Base-by-base conservation (phyloP, 1,284 basidiomycete genomes). In the Marasmius fiardii region DNA sequence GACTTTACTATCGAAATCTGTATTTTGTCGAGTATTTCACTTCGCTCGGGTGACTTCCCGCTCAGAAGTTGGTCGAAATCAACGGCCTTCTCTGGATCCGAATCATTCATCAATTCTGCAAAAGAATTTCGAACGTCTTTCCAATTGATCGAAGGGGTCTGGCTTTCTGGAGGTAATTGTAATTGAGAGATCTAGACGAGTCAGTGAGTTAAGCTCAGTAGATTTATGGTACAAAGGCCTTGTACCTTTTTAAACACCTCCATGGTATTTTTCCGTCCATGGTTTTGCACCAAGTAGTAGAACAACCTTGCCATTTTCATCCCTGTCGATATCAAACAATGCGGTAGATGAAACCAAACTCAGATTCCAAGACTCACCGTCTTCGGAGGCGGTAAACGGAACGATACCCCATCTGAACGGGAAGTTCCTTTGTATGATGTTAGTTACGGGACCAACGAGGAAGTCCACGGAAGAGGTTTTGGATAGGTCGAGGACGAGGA, bases 371-470 rank as follows among this genome's bases (percentile, higher is more conserved):
- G 10, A 70, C 78, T 55, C 58, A 78, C 86, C 76, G 39, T 85
- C 80, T 14, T 82, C 80, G 0, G 76, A 81, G 58, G 85, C 80
- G 0, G 83, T 70, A 28, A 86, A 71, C 2, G 93, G 93, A 1
- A 94, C 92, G 49, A 96, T 65, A 16, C 94, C 95, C 67, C 93
- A 93, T 33, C 90, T 77, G 60, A 94, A 80, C 0, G 93, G 91
- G 43, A 92, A 76, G 16, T 77, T 80, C 43, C 92, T 79, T 34
- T 81, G 73, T 51, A 97, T 85, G 66, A 94, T 84, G 51, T 77
- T 81, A 18, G 79, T 77, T 41, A 95, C 76, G 0, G 88, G 72
- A 1, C 78, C 78, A 1, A 78, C 74, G 45, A 96, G 73, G 61
- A 90, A 84, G 18, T 82, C 75, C 2, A 94, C 61, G 35, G 78